phyloP scores from a whole-genome alignment of 2,329 filamentous ascomycete species.

The Exophiala sp. region DNA sequence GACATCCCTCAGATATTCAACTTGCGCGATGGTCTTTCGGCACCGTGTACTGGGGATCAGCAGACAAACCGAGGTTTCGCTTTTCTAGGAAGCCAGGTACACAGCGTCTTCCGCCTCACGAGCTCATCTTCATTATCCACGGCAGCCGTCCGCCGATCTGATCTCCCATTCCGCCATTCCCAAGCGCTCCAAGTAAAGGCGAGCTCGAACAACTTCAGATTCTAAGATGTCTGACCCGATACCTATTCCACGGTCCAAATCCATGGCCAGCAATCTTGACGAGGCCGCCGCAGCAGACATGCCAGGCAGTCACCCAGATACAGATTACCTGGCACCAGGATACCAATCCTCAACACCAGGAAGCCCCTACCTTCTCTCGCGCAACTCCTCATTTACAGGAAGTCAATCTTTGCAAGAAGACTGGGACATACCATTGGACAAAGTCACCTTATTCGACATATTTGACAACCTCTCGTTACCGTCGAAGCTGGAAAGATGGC shows the following conservation, averaged over 20 bases:
- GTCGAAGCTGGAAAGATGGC: conserved; percentile 84
- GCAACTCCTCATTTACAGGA: conserved; percentile 74
- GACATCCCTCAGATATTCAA: background rate
- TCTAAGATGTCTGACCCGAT: conserved; percentile 30
- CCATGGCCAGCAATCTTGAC: conserved; percentile 24
- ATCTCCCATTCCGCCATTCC: background rate
- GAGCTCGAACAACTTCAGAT: too few species aligned
- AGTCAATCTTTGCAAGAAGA: conserved; percentile 83
- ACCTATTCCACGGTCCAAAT: conserved; percentile 28
- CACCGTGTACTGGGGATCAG: conserved; percentile 2
- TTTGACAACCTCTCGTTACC: conserved; percentile 87
- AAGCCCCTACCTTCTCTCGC: conserved; percentile 54
- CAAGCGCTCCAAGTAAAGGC: too few species aligned
- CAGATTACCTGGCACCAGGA: conserved; percentile 37
- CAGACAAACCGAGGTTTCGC: too few species aligned
- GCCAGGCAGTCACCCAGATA: conserved; percentile 7
- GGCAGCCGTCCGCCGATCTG: too few species aligned
- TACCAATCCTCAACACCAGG: conserved; percentile 42
- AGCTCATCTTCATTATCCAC: too few species aligned
- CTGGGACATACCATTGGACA: conserved; percentile 80
- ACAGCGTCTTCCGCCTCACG: too few species aligned
- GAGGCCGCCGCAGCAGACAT: conserved; percentile 24
- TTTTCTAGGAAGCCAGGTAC: too few species aligned
- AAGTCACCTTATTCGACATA: conserved; percentile 83
- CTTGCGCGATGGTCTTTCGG: background rate